A percentile compares a stretch with the other conserved stretches of the same genome.
Conservation (phyloP, 2,329 filamentous ascomycete species). For the Cladosporium oxysporum region DNA sequence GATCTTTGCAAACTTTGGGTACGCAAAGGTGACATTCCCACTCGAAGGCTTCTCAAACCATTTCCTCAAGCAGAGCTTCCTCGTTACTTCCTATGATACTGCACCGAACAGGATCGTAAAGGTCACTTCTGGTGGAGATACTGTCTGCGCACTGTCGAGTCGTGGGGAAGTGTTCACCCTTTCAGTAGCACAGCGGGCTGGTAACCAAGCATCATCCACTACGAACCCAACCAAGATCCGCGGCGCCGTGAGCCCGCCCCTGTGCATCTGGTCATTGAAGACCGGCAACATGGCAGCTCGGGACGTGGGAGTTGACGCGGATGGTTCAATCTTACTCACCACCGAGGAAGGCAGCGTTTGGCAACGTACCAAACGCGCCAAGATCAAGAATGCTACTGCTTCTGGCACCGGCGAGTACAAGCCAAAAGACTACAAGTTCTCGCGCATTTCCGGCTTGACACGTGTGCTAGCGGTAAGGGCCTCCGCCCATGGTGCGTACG, state of each 20-base stretch:
- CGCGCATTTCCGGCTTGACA: slow-evolving; percentile 83
- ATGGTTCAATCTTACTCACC: slow-evolving; percentile 91
- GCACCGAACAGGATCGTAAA: slow-evolving; percentile 69
- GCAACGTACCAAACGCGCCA: slow-evolving; percentile 79
- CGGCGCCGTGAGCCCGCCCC: slow-evolving; percentile 73
- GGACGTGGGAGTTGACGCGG: slow-evolving; percentile 85
- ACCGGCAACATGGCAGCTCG: slow-evolving; percentile 81
- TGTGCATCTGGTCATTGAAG: slow-evolving; percentile 84
- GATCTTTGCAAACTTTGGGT: slow-evolving; percentile 94
- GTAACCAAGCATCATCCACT: slow-evolving; percentile 70
- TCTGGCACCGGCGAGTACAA: slow-evolving; percentile 57
- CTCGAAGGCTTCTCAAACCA: slow-evolving; percentile 71
- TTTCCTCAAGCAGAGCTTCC: slow-evolving; percentile 65
- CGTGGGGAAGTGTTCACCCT: slow-evolving; percentile 88
- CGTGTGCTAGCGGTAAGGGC: slow-evolving; percentile 81
- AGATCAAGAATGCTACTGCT: slow-evolving; percentile 68
- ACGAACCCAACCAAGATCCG: slow-evolving; percentile 92
- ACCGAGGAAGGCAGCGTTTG: slow-evolving; percentile 92
- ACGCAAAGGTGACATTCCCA: slow-evolving; percentile 85
- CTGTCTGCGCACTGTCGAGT: slow-evolving; percentile 82
- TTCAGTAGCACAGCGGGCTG: slow-evolving; percentile 68
- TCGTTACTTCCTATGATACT: slow-evolving; percentile 65
- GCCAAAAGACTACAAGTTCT: slow-evolving; percentile 92
- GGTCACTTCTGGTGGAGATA: slow-evolving; percentile 83
- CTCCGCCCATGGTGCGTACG: slow-evolving; percentile 87